Base-by-base conservation (phyloP, 1,284 basidiomycete genomes). In the Ceratobasidium sp. region DNA sequence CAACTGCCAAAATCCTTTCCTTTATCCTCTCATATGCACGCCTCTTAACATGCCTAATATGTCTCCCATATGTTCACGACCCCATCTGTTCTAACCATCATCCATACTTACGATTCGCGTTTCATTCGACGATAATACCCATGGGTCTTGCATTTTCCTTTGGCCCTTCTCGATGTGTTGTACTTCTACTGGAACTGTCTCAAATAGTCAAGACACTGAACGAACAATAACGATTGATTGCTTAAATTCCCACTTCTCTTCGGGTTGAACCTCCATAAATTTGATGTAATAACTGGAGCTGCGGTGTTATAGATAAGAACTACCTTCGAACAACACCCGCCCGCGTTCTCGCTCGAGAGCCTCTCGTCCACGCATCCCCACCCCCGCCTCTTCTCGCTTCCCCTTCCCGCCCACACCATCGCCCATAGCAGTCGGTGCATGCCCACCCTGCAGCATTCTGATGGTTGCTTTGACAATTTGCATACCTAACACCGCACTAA, bases 321-420 rank as follows among this genome's bases (percentile, higher is more conserved):
- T 84, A 75, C 90, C 83, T 77, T 85, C 86, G 23, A 89, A 80
- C 76, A 93, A 80, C 79, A 84, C 88, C 80, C 91, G 85, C 28
- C 91, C 91, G 75, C 91, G 84, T 76, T 90, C 90, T 71, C 90
- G 84, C 82, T 93, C 91, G 32, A 93, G 80, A 71, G 89, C 88
- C 71, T 80, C 82, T 79, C 88, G 88, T 71, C 86, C 85, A 79
- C 87, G 84, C 80, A 92, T 82, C 43, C 92, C 92, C 73, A 81
- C 83, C 14, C 91, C 91, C 80, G 89, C 91, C 77, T 87, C 87
- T 79, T 89, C 78, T 79, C 87, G 90, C 78, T 85, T 85, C 30
- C 88, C 91, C 71, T 84, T 83, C 1, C 92, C 91, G 26, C 92
- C 91, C 57, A 93, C 78, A 26, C 91, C 91, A 79, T 93, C 86